Evolutionary conservation across 352 stramenopile genomes (phyloP), one percentile per base, ranked within the genome.

Genomic region (Phytopythium delawarense): DNA sequence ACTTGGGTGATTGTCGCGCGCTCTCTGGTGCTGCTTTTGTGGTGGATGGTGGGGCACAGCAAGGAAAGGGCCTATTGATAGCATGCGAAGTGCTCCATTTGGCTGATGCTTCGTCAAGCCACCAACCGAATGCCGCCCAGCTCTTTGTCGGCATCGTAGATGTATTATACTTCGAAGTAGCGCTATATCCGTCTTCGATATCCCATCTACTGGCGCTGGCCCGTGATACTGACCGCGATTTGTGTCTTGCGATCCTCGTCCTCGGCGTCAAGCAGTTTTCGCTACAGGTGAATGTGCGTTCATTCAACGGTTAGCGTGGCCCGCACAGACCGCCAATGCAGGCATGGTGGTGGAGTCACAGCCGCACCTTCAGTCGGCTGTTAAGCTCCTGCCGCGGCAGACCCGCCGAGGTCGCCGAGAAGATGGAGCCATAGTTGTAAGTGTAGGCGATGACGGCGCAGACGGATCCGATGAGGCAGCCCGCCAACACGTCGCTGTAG

Each of bases 401-500:
- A 11, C 82, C 82, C 7, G 82, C 78, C 1, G 69, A 78, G 53
- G 88, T 69, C 63, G 72, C 82, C 57, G 79, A 69, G 40, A 91
- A 88, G 44, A 88, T 67, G 16, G 82, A 88, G 8, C 75, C 78
- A 57, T 89, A 91, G 63, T 91, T 91, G 69, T 88, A 88, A 46
- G 59, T 75, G 61, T 84, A 88, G 21, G 72, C 77, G 25, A 88
- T 72, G 11, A 65, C 16, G 12, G 79, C 76, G 1, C 74, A 73
- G 0, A 74, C 67, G 16, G 62, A 70, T 23, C 82, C 79, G 35
- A 91, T 85, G 20, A 83, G 66, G 25, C 69, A 80, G 21, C 81
- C 81, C n/a, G 87, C 84, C 57, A 91, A 42, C 49, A 93, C 91
- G 61, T 92, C 85, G 34, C 64, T 81, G 70, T 92, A 94, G 67